Percentiles rank a stretch among this genome's conserved stretches.
These are phyloP conservation scores for Begonia masoniana DNA, from an alignment of 306 rosid species.

Conservation along the genomic window DNA sequence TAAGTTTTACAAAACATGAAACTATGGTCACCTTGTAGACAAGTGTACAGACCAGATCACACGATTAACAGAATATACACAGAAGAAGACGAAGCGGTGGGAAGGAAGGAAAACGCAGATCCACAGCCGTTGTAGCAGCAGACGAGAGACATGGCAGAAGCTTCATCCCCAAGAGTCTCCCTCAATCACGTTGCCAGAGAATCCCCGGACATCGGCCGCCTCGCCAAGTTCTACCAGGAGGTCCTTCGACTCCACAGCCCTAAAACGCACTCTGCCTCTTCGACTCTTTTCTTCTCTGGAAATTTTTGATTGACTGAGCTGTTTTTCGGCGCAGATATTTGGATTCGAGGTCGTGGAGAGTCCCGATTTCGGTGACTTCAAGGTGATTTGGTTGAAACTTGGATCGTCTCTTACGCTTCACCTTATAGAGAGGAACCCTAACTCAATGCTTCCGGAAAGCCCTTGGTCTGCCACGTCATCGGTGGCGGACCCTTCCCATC, in stretches of 20 bases:
- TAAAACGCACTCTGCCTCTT: no score
- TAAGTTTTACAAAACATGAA: no score
- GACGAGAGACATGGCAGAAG: constrained; percentile 26
- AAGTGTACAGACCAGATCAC: no score
- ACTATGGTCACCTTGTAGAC: no score
- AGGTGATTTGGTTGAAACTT: constrained; percentile 56
- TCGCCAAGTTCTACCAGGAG: constrained; percentile 67
- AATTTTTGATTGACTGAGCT: neutral
- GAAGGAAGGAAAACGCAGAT: neutral
- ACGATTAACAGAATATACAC: no score
- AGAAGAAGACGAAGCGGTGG: neutral
- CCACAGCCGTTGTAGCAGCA: neutral
- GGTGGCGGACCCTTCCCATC: constrained; percentile 50
- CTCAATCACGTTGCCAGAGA: constrained; percentile 67
- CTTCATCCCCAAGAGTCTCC: constrained; percentile 22
- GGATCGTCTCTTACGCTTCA: constrained; percentile 40
- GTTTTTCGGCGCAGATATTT: constrained; percentile 28
- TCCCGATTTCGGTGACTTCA: constrained; percentile 48
- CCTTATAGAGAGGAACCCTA: constrained; percentile 56
- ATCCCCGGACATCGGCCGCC: constrained; percentile 48
- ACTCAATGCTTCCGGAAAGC: constrained; percentile 58
- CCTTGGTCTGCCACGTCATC: constrained; percentile 65
- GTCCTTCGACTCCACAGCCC: constrained; percentile 7
- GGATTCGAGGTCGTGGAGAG: constrained; percentile 65
- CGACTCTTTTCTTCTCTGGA: no score